Evolutionary conservation across 2,329 filamentous ascomycete genomes (phyloP), one percentile per base, ranked within the genome.

Genomic region (Talaromyces sp.): DNA sequence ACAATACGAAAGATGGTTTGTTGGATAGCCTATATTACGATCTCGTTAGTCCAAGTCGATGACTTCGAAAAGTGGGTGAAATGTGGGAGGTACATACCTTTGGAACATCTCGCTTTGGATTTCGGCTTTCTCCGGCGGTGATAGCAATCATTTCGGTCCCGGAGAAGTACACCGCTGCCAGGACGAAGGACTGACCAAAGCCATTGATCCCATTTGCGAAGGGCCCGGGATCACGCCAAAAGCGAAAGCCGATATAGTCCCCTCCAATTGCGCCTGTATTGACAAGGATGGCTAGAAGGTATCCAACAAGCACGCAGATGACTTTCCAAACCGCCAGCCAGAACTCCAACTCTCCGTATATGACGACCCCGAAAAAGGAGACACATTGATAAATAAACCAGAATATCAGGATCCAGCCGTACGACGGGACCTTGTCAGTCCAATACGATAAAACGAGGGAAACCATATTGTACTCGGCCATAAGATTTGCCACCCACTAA

Each of bases 1-100:
- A 91, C 80, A 63, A 92, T 89, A 57, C 87, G 84, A 80, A 84
- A 89, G 72, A 89, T 91, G 0, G 88, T 89, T 50, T 56, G 54
- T 40, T 50, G 43, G 9, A 56, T 56, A 11, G 54, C 54, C 54
- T 56, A 40, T 50, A n/a, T n/a, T 15, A n/a, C 19, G 11, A 8
- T 51, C 21, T 39, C 7, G 13, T 52, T 39, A 52, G 48, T 39
- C 48, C 35, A 3, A 52, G 28, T 35, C 6, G n/a, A 9, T 11
- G 8, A 19, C 19, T 9, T 21, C 17, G n/a, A 10, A 37, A 2
- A n/a, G n/a, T 52, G 48, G 17, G 1, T 7, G 11, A 2, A n/a
- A n/a, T 52, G 48, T 13, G 1, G 2, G 11, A 37, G 11, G 28
- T 36, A 36, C 31, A 45, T 40, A 56, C 54, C 45, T 59, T 59